These are phyloP conservation scores for Leccinum subgranulosum DNA, from an alignment of 768 basidiomycete genomes.

Conservation along the genomic window DNA sequence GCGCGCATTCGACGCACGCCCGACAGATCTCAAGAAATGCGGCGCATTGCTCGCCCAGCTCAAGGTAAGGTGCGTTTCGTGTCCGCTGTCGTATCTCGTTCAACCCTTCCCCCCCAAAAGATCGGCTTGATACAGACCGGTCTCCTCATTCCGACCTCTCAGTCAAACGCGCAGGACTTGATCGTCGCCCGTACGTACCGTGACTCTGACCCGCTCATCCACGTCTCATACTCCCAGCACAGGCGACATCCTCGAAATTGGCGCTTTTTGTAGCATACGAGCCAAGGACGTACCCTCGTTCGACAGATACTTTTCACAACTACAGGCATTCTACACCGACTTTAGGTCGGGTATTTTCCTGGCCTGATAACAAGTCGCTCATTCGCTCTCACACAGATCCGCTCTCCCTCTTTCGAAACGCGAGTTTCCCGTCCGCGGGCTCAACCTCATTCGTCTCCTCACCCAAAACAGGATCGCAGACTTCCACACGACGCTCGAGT, in stretches of 20 bases:
- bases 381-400: constrained; percentile 45
- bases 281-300: constrained; percentile 88
- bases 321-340: constrained; percentile 87
- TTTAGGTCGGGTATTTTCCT: constrained; percentile 49
- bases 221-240: constrained; percentile 29
- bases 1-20: constrained; percentile 60
- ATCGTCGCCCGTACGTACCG: constrained; percentile 62
- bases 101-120: constrained; percentile 34
- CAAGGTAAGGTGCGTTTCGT: constrained; percentile 51
- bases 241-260: constrained; percentile 96
- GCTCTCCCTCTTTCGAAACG: constrained; percentile 79
- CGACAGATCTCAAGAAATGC: constrained; percentile 67
- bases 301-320: constrained; percentile 91
- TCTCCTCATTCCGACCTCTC: constrained; percentile 68
- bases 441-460: constrained; percentile 92
- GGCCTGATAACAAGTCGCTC: background rate
- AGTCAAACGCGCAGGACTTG: constrained; percentile 64
- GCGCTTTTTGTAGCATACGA: constrained; percentile 91
- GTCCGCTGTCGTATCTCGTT: background rate
- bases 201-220: background rate
- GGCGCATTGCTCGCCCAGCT: constrained; percentile 63
- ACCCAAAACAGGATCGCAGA: constrained; percentile 96
- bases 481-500: constrained; percentile 95
- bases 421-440: constrained; percentile 85
- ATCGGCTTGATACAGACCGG: constrained; percentile 76